Evolutionary conservation across 768 basidiomycete genomes (phyloP).

Genomic region (Mycena capillaripes): DNA sequence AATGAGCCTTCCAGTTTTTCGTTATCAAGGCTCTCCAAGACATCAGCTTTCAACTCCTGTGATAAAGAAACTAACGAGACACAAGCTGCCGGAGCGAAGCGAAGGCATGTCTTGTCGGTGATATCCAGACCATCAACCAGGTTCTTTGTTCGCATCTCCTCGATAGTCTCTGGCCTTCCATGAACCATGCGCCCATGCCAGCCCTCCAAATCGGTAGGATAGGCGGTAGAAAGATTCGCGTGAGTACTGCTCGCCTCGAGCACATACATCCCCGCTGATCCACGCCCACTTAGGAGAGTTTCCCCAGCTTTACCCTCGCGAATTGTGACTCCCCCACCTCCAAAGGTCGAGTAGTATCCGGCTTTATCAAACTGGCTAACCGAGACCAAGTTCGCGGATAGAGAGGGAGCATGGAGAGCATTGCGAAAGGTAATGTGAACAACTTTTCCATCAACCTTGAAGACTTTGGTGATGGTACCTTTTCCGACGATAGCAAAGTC

Average conservation of each 20-base stretch:
- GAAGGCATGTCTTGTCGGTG: no score
- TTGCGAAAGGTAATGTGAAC: conserved; percentile 37
- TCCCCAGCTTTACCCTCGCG: no score
- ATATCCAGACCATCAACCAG: conserved; percentile 41
- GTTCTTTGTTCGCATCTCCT: not conserved
- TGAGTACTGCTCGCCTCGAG: not conserved
- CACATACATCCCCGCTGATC: conserved; percentile 18
- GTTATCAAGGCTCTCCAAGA: no score
- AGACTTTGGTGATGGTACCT: conserved; percentile 35
- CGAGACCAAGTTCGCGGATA: no score
- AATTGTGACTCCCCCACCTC: no score
- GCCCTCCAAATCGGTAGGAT: not conserved
- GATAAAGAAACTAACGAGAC: no score
- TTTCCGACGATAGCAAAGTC: conserved; percentile 38
- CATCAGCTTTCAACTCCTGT: no score
- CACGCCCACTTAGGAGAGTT: no score
- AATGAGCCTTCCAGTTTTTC: no score
- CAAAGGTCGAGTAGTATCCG: no score
- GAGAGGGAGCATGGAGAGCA: conserved; percentile 44
- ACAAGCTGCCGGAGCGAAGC: no score
- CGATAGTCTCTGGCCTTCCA: not conserved
- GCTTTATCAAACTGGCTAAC: conserved; percentile 40
- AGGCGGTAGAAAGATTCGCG: not conserved
- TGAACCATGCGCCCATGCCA: no score
- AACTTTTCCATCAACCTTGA: conserved; percentile 20